These are phyloP conservation scores for Lentinula detonsa DNA, from an alignment of 768 basidiomycete genomes.

Conservation along the genomic window DNA sequence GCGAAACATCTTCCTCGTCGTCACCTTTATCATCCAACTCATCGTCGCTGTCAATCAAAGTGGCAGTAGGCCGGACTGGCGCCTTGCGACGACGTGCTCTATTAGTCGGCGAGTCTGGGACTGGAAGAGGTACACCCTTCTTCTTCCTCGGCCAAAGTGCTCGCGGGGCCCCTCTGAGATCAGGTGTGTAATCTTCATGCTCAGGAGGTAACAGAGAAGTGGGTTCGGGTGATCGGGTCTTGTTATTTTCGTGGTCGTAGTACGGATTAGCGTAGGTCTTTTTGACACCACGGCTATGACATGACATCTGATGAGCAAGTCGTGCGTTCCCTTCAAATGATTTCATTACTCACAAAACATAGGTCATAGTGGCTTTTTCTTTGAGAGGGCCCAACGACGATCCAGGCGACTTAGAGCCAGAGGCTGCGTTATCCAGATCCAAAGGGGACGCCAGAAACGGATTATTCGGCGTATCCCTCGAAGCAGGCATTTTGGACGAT, in stretches of 20 bases:
- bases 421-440: constrained; percentile 7
- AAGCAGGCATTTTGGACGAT: constrained; percentile 15
- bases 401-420: constrained; percentile 3
- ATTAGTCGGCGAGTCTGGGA: background rate
- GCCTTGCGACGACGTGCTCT: background rate
- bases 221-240: constrained; percentile 14
- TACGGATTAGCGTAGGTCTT: constrained; percentile 39
- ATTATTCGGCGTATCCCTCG: constrained; percentile 46
- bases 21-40: background rate
- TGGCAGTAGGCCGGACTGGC: background rate
- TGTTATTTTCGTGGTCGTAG: constrained; percentile 18
- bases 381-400: constrained; percentile 11
- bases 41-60: constrained; percentile 1
- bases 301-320: constrained; percentile 1
- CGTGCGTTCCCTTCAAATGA: background rate
- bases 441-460: constrained; percentile 33
- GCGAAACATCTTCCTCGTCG: background rate
- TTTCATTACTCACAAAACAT: constrained; percentile 41
- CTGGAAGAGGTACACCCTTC: background rate
- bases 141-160: constrained; percentile 3
- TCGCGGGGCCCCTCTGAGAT: constrained; percentile 3
- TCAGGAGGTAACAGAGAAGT: constrained; percentile 33
- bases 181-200: constrained; percentile 41
- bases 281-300: constrained; percentile 40
- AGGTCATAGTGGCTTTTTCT: constrained; percentile 40